Evolutionary conservation across 1,284 basidiomycete genomes (phyloP), one percentile per base, ranked within the genome.

Genomic region (Boletellus sp.): DNA sequence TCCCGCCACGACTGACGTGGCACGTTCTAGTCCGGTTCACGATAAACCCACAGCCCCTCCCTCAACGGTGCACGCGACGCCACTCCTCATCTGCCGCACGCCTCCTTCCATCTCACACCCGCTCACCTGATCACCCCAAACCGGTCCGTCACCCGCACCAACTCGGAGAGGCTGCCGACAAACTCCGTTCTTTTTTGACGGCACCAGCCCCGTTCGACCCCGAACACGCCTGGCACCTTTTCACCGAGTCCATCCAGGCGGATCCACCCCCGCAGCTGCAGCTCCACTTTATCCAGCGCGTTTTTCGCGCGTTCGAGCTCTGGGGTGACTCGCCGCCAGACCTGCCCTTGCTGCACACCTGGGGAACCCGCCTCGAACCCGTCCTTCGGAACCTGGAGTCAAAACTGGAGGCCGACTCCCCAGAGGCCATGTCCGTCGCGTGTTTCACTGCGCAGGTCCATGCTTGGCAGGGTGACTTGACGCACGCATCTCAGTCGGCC

Each of bases 161-260:
- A 32, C 40, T 36, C 4, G 27, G 36, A 29, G 39, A 48, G 3
- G 42, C 50, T 25, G 43, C 29, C 21, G 45, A 47, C 43, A 36
- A 43, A 21, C 52, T 66, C 22, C 58, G 53, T 34, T 58, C 51
- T 36, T 43, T 67, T 32, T 52, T 65, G 42, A 23, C 36, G 41
- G 30, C 48, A 3, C 21, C 23, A 9, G 16, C 49, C 10, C 48
- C 61, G 10, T 54, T 77, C 43, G 58, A 72, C 48, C 55, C 68
- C 22, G 66, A 73, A n/a, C 49, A 61, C 13, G 66, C 68, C 3
- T 77, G 73, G 73, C 49, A 39, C 23, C 52, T 57, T 27, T 69
- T 67, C 55, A 53, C 58, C 41, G 45, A 54, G 11, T 59, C 66
- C 30, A 54, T 41, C 36, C 42, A 19, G 20, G 26, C 27, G 30